phyloP scores from a whole-genome alignment of 2,329 filamentous ascomycete genomes.

The Diaporthe citri region DNA sequence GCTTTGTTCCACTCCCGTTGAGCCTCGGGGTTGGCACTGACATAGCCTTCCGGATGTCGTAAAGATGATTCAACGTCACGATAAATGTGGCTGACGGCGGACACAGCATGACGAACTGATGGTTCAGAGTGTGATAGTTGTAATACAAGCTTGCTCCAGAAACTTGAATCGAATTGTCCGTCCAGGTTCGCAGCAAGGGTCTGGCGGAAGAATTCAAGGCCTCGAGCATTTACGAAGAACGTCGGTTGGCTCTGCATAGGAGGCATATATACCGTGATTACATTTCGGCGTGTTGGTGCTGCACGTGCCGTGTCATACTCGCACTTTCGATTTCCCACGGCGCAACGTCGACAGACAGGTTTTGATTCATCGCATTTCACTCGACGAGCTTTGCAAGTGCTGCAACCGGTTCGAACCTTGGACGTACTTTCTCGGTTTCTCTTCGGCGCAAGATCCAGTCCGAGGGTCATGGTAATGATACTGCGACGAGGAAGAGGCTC shows the following conservation, averaged over 20 bases:
- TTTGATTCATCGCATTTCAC: slow-evolving; percentile 29
- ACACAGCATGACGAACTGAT: neutral
- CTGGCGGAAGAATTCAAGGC: neutral
- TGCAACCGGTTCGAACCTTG: slow-evolving; percentile 14
- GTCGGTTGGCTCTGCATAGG: neutral
- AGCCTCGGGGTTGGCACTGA: neutral
- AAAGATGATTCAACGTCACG: slow-evolving; percentile 5
- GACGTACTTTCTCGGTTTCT: slow-evolving; percentile 22
- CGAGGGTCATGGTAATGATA: neutral
- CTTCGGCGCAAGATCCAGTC: neutral
- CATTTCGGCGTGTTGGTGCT: neutral
- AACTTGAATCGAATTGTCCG: slow-evolving; percentile 3
- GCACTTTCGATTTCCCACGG: neutral
- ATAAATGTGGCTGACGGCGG: neutral
- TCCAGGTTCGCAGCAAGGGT: neutral
- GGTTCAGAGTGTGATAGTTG: slow-evolving; percentile 9
- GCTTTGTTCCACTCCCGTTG: neutral
- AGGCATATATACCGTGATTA: neutral
- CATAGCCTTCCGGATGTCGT: neutral
- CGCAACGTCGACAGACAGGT: slow-evolving; percentile 11
- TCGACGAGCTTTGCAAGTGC: slow-evolving; percentile 18
- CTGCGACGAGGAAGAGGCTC: neutral
- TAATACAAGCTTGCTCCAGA: slow-evolving; percentile 3
- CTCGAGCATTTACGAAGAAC: neutral
- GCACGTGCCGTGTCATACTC: neutral